Evolutionary conservation across 495 filamentous ascomycete species (phyloP).

Genomic region (Penicillium longicatenatum): DNA sequence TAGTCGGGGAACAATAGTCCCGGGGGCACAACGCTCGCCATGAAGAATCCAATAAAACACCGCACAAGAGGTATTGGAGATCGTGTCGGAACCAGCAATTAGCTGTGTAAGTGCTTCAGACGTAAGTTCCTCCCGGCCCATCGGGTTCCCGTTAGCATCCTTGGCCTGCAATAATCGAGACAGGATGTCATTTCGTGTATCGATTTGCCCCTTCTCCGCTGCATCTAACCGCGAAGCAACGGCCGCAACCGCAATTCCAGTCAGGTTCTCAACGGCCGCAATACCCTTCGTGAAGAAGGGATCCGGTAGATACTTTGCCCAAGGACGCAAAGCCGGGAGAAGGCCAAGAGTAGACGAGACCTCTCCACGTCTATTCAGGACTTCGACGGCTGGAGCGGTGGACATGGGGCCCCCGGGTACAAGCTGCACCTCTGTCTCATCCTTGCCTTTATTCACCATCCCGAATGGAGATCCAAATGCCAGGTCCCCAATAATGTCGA

Average conservation of each 20-base stretch:
- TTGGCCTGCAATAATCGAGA: constrained; percentile 74
- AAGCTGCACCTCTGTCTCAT: constrained; percentile 49
- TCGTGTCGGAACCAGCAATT: constrained; percentile 81
- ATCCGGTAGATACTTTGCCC: constrained; percentile 41
- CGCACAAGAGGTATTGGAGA: constrained; percentile 76
- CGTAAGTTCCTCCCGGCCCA: constrained; percentile 69
- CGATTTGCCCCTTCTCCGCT: constrained; percentile 32
- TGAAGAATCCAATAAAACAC: constrained; percentile 70
- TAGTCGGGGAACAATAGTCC: constrained; percentile 62
- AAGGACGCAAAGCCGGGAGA: constrained; percentile 37
- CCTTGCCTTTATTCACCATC: constrained; percentile 42
- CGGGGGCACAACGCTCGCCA: constrained; percentile 41
- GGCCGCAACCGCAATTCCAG: constrained; percentile 66
- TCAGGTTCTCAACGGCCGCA: constrained; percentile 38
- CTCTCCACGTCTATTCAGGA: constrained; percentile 43
- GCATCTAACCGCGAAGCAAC: constrained; percentile 67
- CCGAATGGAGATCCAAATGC: constrained; percentile 46
- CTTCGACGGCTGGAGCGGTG: constrained; percentile 39
- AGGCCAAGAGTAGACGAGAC: constrained; percentile 40
- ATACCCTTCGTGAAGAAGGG: constrained; percentile 42
- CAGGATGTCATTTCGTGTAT: constrained; percentile 66
- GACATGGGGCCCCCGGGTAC: constrained; percentile 25
- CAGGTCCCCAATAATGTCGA: constrained; percentile 46
- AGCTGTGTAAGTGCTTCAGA: constrained; percentile 81
- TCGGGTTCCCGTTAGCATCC: constrained; percentile 68